phyloP scores from a whole-genome alignment of 2,329 filamentous ascomycete genomes.

The Dothideomycetes sp. region DNA sequence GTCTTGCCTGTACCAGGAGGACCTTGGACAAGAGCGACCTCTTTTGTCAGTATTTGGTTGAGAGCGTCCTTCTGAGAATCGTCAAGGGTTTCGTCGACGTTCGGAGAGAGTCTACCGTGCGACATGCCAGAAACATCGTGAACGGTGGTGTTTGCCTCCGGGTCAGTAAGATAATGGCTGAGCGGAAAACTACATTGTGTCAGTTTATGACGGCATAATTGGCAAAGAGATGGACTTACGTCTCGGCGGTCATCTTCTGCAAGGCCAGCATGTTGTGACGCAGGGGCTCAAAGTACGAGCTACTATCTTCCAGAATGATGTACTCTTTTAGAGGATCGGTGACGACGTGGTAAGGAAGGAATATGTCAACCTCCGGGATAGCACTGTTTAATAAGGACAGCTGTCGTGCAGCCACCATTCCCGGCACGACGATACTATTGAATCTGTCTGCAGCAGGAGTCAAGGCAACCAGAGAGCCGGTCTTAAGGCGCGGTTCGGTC shows the following conservation, averaged over 20 bases:
- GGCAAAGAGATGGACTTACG: conserved; percentile 15
- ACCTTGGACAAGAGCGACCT: conserved; percentile 69
- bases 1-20: conserved; percentile 77
- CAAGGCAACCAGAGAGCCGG: conserved; percentile 44
- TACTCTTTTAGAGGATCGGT: conserved; percentile 60
- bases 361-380: conserved; percentile 64
- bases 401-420: conserved; percentile 59
- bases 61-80: conserved; percentile 60
- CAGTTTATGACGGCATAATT: not conserved
- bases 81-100: conserved; percentile 53
- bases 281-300: conserved; percentile 66
- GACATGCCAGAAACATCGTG: no score
- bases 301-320: conserved; percentile 67
- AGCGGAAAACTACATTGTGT: not conserved
- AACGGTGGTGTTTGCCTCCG: not conserved
- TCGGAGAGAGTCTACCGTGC: no score
- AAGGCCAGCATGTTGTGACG: conserved; percentile 63
- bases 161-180: not conserved
- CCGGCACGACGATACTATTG: conserved; percentile 53
- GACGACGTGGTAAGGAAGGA: conserved; percentile 53
- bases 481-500: conserved; percentile 46
- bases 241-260: conserved; percentile 51
- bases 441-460: conserved; percentile 51
- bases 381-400: conserved; percentile 49
- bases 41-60: conserved; percentile 57